These are phyloP conservation scores for Periglandula ipomoeae DNA, from an alignment of 2,329 filamentous ascomycete genomes.

Conservation along the genomic window DNA sequence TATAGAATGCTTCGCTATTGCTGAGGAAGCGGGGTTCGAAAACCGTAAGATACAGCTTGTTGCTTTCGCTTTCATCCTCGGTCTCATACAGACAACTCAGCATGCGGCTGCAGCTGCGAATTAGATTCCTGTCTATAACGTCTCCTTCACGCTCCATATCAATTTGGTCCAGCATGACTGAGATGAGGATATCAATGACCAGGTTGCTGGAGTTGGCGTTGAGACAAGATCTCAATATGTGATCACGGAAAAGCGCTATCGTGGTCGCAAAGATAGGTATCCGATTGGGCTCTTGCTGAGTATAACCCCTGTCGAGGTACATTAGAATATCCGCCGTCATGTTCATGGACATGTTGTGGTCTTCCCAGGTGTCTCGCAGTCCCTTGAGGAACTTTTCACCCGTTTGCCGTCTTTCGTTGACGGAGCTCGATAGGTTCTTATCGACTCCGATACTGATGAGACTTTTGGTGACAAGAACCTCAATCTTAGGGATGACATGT, in stretches of 20 bases:
- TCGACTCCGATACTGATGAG: slow-evolving; percentile 54
- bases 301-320: slow-evolving; percentile 90
- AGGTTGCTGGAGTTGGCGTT: slow-evolving; percentile 33
- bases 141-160: slow-evolving; percentile 88
- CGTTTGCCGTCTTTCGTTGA: slow-evolving; percentile 67
- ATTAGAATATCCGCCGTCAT: slow-evolving; percentile 96
- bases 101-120: slow-evolving; percentile 82
- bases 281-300: slow-evolving; percentile 52
- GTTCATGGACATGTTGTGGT: slow-evolving; percentile 87
- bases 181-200: slow-evolving; percentile 69
- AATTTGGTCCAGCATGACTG: slow-evolving; percentile 82
- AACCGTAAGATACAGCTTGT: slow-evolving; percentile 72
- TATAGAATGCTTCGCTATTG: slow-evolving; percentile 66
- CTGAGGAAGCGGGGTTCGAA: slow-evolving; percentile 75
- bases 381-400: slow-evolving; percentile 76
- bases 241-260: slow-evolving; percentile 81
- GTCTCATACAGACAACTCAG: slow-evolving; percentile 80
- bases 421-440: slow-evolving; percentile 48
- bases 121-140: slow-evolving; percentile 71
- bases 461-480: slow-evolving; percentile 59
- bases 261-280: slow-evolving; percentile 76
- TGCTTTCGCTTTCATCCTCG: slow-evolving; percentile 64
- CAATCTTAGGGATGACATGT: slow-evolving; percentile 63
- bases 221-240: slow-evolving; percentile 60
- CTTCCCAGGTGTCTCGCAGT: slow-evolving; percentile 71